Evolutionary conservation across 495 filamentous ascomycete genomes (phyloP), one percentile per base, ranked within the genome.

Genomic region (Staphylotrichum longicolle): DNA sequence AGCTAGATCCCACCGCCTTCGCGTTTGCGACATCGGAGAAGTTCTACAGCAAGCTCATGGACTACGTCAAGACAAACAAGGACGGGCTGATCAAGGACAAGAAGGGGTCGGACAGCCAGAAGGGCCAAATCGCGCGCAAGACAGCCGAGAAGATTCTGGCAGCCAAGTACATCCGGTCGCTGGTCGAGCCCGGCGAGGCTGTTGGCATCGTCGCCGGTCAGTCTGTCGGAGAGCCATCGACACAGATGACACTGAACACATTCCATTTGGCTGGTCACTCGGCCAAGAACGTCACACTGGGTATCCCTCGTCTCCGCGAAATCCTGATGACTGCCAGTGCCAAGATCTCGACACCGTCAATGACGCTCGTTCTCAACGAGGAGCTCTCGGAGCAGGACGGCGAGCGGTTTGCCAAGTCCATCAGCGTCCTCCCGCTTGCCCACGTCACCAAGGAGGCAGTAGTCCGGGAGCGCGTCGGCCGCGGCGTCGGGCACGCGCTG

Each of bases 181-280:
- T 95, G 2, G 85, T 98, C n/a, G 94, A 98, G 63, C 91, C 94
- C 34, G 94, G 94, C 45, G 94, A 99, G 75, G 92, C 95, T n/a
- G 92, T 99, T 30, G 94, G 94, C 55, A 93, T 99, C 65, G 90
- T 98, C 45, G 94, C 94, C 50, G 92, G 92, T 45, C 94, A 99
- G 77, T 96, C 93, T 41, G 86, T 99, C 52, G 94, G 94, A 68
- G 95, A 98, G 73, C 94, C 95, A 8, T 96, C 91, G 14, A 99
- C 94, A 11, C 94, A 99, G 74, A 98, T 99, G 95, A 99, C 94
- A n/a, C 77, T 98, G 54, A 98, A 98, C 72, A 98, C 94, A 33
- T 98, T 98, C 86, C 94, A 99, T 83, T 91, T 99, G 83, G 94
- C 94, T 69, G 94, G 94, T 72, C 95, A 98, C 81, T 89, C 93